A percentile compares a stretch with the other conserved stretches of the same genome.
These are phyloP conservation scores for Tetrapisispora arboricola DNA, from an alignment of 805 yeast species.

Conservation along the genomic window DNA sequence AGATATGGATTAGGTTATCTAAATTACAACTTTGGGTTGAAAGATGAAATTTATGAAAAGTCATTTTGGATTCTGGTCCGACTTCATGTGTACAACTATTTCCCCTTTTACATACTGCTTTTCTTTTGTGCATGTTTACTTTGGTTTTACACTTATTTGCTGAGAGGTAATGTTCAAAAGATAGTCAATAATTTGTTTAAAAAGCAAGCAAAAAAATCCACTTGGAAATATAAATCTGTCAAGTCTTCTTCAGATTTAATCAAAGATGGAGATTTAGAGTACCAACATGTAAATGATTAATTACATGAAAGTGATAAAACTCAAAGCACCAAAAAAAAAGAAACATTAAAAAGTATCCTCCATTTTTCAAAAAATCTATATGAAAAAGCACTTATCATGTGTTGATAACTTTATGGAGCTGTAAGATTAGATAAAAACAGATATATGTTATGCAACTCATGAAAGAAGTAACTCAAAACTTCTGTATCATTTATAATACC, in stretches of 20 bases:
- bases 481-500: background rate
- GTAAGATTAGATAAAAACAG: no score
- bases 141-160: constrained; percentile 7
- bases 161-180: background rate
- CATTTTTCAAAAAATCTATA: background rate
- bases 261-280: constrained; percentile 12
- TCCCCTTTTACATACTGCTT: constrained; percentile 13
- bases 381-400: background rate
- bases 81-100: constrained; percentile 19
- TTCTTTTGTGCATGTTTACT: constrained; percentile 10
- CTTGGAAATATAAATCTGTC: constrained; percentile 1
- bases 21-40: constrained; percentile 21
- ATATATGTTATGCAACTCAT: no score
- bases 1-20: constrained; percentile 28
- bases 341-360: no score
- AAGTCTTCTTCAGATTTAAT: background rate
- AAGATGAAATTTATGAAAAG: constrained; percentile 16
- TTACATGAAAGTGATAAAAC: no score
- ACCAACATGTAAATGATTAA: constrained; percentile 15
- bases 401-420: no score
- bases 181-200: background rate
- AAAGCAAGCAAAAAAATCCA: background rate
- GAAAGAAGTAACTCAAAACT: no score
- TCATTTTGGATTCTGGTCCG: constrained; percentile 13
- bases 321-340: background rate